Base-by-base conservation (phyloP, 2,329 filamentous ascomycete species). In the Lecanicillium sp. region DNA sequence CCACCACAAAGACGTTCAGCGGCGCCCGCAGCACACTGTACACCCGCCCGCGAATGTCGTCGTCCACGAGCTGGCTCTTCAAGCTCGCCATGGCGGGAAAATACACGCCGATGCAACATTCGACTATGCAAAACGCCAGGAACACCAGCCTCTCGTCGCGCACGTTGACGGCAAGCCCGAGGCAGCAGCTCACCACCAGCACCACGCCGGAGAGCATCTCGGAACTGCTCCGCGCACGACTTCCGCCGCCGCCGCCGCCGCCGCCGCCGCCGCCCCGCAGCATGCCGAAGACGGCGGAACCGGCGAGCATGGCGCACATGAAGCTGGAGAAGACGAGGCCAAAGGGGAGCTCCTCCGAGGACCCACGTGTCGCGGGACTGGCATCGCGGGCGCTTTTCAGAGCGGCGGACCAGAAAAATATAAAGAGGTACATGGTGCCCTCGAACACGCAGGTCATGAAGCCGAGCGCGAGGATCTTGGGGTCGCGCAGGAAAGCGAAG, bases 351-450 rank as follows among this genome's bases (percentile, higher is more conserved):
- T 62, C 57, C 14, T 51, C 66, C 62, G 54, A 44, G 2, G 51
- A 51, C 19, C 56, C 60, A n/a, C n/a, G n/a, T n/a, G n/a, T n/a
- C 17, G 14, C 17, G 17, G 7, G 2, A 20, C 6, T 6, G 19
- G 4, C 14, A n/a, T 58, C 55, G 33, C 67, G 66, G 10, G 68
- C 64, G 12, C 66, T 64, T 51, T 67, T 73, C n/a, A 83, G 62
- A 3, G 76, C 72, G 1, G 76, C 73, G 1, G 77, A 75, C 73
- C 78, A 81, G 65, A 79, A 81, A 60, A 81, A 82, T 49, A 83
- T 75, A 56, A 81, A 81, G 10, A 83, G 67, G 56, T 81, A 82
- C 67, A 82, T 77, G 23, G 75, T 71, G 17, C 77, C 77, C 61
- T 83, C 79, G 55, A 82, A 81, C 58, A 79, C 71, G 50, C 72